These are phyloP conservation scores for Backusella morwellensis DNA, from an alignment of 192 early-diverging fungal species.

Conservation along the genomic window DNA sequence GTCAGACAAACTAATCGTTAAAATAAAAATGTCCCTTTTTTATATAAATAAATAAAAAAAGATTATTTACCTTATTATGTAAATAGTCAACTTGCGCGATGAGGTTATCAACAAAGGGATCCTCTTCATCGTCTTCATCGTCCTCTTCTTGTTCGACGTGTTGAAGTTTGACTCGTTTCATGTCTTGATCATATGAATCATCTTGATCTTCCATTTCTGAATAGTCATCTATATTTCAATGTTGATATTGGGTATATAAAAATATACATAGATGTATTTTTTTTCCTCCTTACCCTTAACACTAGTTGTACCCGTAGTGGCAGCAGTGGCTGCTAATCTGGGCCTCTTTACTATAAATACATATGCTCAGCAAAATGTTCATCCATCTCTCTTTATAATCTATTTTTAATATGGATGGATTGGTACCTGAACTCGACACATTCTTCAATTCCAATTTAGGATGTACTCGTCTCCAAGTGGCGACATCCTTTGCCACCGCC, in stretches of 20 bases:
- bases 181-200: background rate
- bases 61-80: conserved; percentile 37
- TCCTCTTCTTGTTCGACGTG: background rate
- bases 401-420: background rate
- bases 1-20: background rate
- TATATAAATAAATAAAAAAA: background rate
- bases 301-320: background rate
- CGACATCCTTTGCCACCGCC: conserved; percentile 55
- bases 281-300: background rate
- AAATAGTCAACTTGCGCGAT: conserved; percentile 39
- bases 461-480: conserved; percentile 40
- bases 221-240: background rate
- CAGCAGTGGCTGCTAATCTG: background rate
- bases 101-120: conserved; percentile 33
- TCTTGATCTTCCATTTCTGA: conserved; percentile 17
- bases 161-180: background rate
- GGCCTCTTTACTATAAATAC: background rate
- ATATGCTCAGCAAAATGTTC: background rate
- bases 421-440: conserved; percentile 23
- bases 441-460: conserved; percentile 26
- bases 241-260: background rate
- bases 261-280: too few relatives aligned
- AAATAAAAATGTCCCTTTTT: background rate
- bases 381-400: background rate
- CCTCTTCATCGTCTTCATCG: conserved; percentile 30